Evolutionary conservation across 768 basidiomycete species (phyloP).

Genomic region (Mycena galericulata): DNA sequence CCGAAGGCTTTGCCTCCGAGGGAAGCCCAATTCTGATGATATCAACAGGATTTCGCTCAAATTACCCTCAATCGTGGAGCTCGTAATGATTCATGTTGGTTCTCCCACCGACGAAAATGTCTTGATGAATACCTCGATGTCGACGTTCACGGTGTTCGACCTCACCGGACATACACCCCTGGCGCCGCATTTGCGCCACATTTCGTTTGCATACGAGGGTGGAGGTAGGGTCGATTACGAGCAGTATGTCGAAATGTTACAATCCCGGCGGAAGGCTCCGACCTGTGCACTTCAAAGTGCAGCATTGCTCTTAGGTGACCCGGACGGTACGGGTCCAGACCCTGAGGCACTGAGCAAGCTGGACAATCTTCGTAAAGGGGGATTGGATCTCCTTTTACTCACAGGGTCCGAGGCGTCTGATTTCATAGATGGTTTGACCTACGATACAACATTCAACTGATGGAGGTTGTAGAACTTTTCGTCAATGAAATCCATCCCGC

Average conservation of each 20-base stretch:
- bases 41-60: neutral
- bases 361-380: neutral
- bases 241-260: neutral
- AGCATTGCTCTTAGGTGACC: neutral
- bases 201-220: neutral
- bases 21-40: neutral
- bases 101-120: too few species aligned
- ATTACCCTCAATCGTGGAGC: too few species aligned
- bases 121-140: too few species aligned
- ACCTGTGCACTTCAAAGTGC: neutral
- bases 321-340: neutral
- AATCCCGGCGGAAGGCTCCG: neutral
- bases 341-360: neutral
- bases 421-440: neutral
- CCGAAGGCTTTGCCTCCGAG: neutral
- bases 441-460: too few species aligned
- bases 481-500: too few species aligned
- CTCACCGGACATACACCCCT: too few species aligned
- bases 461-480: too few species aligned
- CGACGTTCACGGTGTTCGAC: too few species aligned
- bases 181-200: too few species aligned
- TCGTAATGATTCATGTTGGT: too few species aligned
- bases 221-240: neutral
- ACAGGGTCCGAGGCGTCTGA: neutral
- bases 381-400: neutral